Evolutionary conservation across 208 protist genomes (phyloP).

Genomic region (Entamoeba histolytica): DNA sequence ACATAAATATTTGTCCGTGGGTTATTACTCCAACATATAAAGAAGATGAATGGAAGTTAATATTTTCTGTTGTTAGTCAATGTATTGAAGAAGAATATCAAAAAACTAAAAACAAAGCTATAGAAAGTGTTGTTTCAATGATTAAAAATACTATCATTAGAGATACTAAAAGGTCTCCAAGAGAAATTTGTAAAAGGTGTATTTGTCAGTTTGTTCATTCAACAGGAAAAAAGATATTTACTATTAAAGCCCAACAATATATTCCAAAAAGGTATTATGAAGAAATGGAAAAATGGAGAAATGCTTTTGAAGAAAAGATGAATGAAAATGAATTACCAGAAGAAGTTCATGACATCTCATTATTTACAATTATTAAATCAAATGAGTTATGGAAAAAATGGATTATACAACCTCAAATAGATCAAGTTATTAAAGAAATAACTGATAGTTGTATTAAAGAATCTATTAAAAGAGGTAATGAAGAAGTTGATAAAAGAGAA

Average conservation of each 20-base stretch:
- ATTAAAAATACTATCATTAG: background rate
- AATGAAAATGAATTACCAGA: background rate
- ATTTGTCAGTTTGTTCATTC: background rate
- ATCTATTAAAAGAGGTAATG: background rate
- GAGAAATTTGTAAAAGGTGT: background rate
- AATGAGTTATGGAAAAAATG: background rate
- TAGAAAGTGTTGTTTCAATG: background rate
- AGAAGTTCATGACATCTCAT: background rate
- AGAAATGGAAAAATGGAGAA: background rate
- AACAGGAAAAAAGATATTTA: background rate
- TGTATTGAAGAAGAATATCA: background rate
- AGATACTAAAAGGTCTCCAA: background rate
- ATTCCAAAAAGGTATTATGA: background rate
- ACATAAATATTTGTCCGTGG: too few species aligned
- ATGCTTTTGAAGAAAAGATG: background rate
- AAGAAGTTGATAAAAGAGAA: background rate
- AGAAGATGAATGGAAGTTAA: background rate
- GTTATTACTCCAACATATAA: background rate
- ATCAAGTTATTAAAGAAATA: background rate
- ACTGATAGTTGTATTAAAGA: background rate
- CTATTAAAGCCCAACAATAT: background rate
- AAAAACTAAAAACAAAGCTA: background rate
- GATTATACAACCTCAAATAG: background rate
- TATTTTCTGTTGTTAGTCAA: background rate
- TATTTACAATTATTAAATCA: background rate